These are phyloP conservation scores for Jamesozyma spencerorum DNA, from an alignment of 805 yeast genomes.

Conservation along the genomic window DNA sequence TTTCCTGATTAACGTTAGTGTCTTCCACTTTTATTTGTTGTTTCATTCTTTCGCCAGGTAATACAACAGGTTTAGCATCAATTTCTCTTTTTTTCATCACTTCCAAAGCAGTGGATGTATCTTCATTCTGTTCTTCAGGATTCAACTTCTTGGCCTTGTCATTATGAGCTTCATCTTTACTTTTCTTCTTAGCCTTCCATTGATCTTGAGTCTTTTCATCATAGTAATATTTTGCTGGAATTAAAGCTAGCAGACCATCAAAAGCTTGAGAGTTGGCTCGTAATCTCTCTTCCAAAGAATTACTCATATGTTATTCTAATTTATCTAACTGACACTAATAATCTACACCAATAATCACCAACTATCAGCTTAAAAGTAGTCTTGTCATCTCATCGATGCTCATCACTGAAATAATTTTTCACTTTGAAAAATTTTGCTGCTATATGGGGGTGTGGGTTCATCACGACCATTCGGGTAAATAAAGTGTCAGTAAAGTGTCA, in stretches of 20 bases:
- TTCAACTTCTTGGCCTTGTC: slow-evolving; percentile 67
- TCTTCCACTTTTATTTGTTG: slow-evolving; percentile 11
- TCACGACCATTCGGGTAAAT: background rate
- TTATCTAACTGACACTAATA: background rate
- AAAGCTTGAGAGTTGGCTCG: slow-evolving; percentile 74
- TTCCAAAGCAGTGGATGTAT: slow-evolving; percentile 49
- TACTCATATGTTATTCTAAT: slow-evolving; percentile 37
- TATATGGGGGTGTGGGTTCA: background rate
- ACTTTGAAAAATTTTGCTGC: slow-evolving; percentile 1
- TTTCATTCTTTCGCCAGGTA: slow-evolving; percentile 30
- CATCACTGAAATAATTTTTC: slow-evolving; percentile 5
- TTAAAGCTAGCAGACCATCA: slow-evolving; percentile 78
- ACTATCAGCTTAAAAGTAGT: too few species aligned
- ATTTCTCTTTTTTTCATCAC: slow-evolving; percentile 46
- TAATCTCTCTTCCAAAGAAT: slow-evolving; percentile 63
- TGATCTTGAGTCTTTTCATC: slow-evolving; percentile 85
- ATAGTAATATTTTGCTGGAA: slow-evolving; percentile 89
- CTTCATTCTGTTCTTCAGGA: slow-evolving; percentile 46
- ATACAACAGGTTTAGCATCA: slow-evolving; percentile 39
- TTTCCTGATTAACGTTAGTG: too few species aligned
- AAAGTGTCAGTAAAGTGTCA: background rate
- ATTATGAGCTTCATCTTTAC: slow-evolving; percentile 51
- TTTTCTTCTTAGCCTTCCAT: slow-evolving; percentile 78
- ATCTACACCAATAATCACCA: background rate
- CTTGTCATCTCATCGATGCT: slow-evolving; percentile 11